Conservation (phyloP, 2,329 filamentous ascomycete genomes). For the Knoxdaviesia proteae region DNA sequence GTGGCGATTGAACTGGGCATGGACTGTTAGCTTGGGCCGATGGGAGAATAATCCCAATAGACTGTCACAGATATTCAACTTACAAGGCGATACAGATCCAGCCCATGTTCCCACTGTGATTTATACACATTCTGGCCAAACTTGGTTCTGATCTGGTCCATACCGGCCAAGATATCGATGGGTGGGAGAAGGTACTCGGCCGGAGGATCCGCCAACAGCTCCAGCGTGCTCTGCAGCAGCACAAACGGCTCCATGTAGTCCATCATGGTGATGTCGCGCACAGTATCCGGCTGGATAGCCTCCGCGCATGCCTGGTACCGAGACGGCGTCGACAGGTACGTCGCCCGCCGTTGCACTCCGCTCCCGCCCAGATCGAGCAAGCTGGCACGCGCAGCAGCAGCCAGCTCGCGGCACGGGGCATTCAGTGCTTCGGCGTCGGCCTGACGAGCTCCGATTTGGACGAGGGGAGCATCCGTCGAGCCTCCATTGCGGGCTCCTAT, state of each 20-base stretch:
- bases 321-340: conserved; percentile 1
- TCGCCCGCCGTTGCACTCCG: too few species aligned
- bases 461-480: too few species aligned
- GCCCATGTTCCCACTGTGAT: conserved; percentile 5
- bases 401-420: too few species aligned
- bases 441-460: too few species aligned
- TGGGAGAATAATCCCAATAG: too few species aligned
- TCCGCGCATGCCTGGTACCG: conserved; percentile 6
- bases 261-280: conserved; percentile 4
- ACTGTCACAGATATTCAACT: background rate
- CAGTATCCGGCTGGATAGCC: conserved; percentile 4
- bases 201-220: conserved; percentile 5
- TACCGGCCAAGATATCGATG: conserved; percentile 5
- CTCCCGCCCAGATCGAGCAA: background rate
- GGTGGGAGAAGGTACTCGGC: conserved; percentile 6
- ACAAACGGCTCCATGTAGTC: conserved; percentile 6
- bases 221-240: conserved; percentile 6
- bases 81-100: conserved; percentile 4
- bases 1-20: too few species aligned
- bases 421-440: too few species aligned
- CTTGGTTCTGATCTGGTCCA: conserved; percentile 6
- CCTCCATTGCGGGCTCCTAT: too few species aligned
- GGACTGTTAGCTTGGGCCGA: too few species aligned
- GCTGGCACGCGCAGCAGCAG: too few species aligned
- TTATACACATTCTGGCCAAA: conserved; percentile 4